These are phyloP conservation scores for Skeletonema costatum DNA, from an alignment of 108 stramenopile genomes.

Conservation along the genomic window DNA sequence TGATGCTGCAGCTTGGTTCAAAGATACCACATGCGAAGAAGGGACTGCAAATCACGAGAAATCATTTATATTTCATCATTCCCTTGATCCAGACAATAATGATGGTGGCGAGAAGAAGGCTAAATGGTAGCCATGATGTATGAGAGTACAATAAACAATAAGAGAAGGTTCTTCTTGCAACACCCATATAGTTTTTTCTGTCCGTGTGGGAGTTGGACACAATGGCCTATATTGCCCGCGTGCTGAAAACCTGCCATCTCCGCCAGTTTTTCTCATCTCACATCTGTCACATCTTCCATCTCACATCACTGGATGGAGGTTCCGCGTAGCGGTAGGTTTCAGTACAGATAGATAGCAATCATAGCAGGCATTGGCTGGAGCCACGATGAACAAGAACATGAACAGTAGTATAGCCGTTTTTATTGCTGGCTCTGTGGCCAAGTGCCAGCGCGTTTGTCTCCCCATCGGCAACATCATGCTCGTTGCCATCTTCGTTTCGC, in stretches of 20 bases:
- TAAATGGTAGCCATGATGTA: slow-evolving; percentile 11
- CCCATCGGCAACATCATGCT: background rate
- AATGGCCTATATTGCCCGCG: no score
- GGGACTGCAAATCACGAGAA: slow-evolving; percentile 66
- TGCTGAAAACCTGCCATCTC: no score
- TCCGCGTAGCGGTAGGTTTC: no score
- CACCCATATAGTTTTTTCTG: no score
- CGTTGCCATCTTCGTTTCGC: background rate
- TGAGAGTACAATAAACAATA: background rate
- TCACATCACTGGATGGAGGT: no score
- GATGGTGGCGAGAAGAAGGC: slow-evolving; percentile 43
- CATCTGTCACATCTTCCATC: no score
- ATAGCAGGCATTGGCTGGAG: no score
- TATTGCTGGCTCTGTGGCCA: background rate
- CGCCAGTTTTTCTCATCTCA: no score
- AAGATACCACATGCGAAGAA: slow-evolving; percentile 70
- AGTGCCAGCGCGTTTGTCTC: background rate
- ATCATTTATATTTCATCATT: slow-evolving; percentile 58
- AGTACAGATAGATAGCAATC: no score
- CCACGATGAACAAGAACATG: background rate
- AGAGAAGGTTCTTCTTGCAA: no score
- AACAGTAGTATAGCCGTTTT: background rate
- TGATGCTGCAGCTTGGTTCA: slow-evolving; percentile 73
- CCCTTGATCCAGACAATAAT: slow-evolving; percentile 51
- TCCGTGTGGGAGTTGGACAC: no score